Evolutionary conservation across 2,329 filamentous ascomycete genomes (phyloP).

Genomic region (Monascus ruber): DNA sequence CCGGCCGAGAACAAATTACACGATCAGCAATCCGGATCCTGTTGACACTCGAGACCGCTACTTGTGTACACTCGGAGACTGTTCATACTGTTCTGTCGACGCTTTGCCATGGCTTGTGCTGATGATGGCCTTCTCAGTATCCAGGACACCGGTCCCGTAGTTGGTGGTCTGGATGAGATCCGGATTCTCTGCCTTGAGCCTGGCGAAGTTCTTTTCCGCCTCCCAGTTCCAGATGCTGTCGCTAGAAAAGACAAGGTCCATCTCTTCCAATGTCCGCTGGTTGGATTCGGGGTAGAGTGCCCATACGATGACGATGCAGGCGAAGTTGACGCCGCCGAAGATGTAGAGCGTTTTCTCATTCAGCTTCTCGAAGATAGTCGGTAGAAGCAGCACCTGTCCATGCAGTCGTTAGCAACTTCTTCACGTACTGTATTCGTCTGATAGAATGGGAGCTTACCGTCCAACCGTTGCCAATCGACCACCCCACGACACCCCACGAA

Average conservation of each 20-base stretch:
- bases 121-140: constrained; percentile 12
- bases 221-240: constrained; percentile 60
- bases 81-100: too few relatives aligned
- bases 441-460: constrained; percentile 22
- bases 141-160: constrained; percentile 21
- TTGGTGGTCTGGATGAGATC: constrained; percentile 32
- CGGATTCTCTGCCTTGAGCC: constrained; percentile 51
- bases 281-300: constrained; percentile 64
- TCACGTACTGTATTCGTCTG: background rate
- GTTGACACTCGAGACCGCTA: too few relatives aligned
- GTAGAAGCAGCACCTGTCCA: constrained; percentile 38
- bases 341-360: constrained; percentile 63
- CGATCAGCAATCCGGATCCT: too few relatives aligned
- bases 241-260: constrained; percentile 60
- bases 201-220: constrained; percentile 52
- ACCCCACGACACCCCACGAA: constrained; percentile 64
- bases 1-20: too few relatives aligned
- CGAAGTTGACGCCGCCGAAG: constrained; percentile 56
- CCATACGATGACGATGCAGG: constrained; percentile 60
- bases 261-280: constrained; percentile 63
- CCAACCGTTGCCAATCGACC: constrained; percentile 66
- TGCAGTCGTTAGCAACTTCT: constrained; percentile 1
- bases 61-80: too few relatives aligned
- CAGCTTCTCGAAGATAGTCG: constrained; percentile 52
- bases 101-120: too few relatives aligned